Evolutionary conservation across 495 filamentous ascomycete species (phyloP), one percentile per base, ranked within the genome.

Genomic region (Daldinia grandis): DNA sequence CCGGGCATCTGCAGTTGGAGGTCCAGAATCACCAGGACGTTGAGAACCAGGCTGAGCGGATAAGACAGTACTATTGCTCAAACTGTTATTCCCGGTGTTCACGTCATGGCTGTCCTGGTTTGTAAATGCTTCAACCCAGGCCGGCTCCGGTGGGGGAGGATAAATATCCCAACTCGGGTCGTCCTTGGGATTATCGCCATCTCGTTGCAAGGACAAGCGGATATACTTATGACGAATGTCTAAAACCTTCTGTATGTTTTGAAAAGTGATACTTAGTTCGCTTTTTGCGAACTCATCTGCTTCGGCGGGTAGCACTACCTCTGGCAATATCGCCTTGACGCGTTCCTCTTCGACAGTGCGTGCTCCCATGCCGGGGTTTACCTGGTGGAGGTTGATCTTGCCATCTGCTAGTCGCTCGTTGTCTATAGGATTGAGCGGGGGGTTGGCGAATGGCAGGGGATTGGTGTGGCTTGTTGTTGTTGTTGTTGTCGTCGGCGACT

Each of bases 191-290:
- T 98, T 97, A 72, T 96, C 91, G 6, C 81, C 82, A 10, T 88
- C 84, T 12, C 88, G 85, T 75, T 99, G 95, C 12, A 95, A 80
- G 0, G 96, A 98, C n/a, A 97, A 78, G 4, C 86, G 82, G 31
- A 98, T 91, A 78, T 98, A 98, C 72, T 93, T 97, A 71, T 93
- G 88, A 31, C 95, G 88, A n/a, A 93, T 83, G 69, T 96, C 90
- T 12, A 97, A 77, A 7, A 98, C 86, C 61, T 88, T 89, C 77
- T 93, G 89, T 62, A 98, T 91, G 71, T 94, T 97, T 64, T 87
- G 88, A 73, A 94, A 98, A 62, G 98, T 97, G 15, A 86, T 86
- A 72, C 84, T 86, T 58, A 99, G 79, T 78, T 99, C 95, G 5
- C 33, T 35, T 5, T 35, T 35, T 12, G 33, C 33, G 33, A 35